Base-by-base conservation (phyloP, 129 eudicot genomes). In the Saussurea involucrata region DNA sequence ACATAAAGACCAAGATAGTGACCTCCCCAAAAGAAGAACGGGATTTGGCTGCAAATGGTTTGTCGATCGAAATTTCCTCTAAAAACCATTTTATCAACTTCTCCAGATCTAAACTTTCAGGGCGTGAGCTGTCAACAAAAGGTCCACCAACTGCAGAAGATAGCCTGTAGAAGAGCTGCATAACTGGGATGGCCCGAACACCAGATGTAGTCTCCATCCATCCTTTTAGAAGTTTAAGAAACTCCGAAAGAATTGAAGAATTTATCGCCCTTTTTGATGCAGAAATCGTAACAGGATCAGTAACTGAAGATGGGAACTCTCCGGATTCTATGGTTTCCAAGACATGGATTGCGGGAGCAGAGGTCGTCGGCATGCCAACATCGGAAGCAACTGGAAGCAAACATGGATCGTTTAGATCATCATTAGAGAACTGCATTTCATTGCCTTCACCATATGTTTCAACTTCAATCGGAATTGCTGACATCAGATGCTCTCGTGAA, bases 121-220 rank as follows among this genome's bases (percentile, higher is more conserved):
- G 89, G 66, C 90, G 82, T 46, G 88, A 76, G 83, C 86, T 82
- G 72, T 92, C 92, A 76, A 87, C 90, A 81, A 95, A 95, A 66
- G 99, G 99, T 69, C 99, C 99, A 75, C 99, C 99, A 63, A 90
- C 76, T 74, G 99, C 95, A 42, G 99, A 95, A 33, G 99, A 92
- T 82, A 95, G 57, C 80, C 99, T 86, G 87, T 92, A 92, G 76
- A 95, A 90, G 46, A 95, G 92, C 83, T 92, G 99, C 97, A 95
- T 90, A 66, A 95, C 80, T 25, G 97, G 99, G 71, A 95, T 83
- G 63, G 99, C 96, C 78, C 88, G 80, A 79, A 90, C 87, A 69
- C 97, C 99, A 67, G 96, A 85, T 40, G 95, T 95, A 21, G 83
- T 84, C 74, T 85, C 88, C 99, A 92, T 95, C 99, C 99, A 95